Conservation (phyloP, 257 asterid genomes). For the Solanum chmielewskii region DNA sequence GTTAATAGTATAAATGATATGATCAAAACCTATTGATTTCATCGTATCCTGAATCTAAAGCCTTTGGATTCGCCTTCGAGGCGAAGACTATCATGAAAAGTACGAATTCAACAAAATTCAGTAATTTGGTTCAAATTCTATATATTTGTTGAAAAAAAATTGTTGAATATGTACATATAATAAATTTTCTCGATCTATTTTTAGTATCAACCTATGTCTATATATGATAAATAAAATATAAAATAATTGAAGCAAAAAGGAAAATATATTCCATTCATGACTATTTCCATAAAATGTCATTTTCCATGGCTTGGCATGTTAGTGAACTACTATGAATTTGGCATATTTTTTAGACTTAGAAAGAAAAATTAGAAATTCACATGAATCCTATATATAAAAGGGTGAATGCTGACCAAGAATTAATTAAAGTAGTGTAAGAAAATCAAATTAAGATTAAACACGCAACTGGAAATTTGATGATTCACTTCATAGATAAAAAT, state of each 20-base stretch:
- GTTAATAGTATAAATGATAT: neutral
- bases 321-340: conserved; percentile 2
- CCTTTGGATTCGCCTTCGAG: neutral
- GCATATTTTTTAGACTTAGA: neutral
- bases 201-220: neutral
- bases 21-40: neutral
- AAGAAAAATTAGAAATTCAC: conserved; percentile 12
- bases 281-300: neutral
- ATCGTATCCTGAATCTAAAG: too few species aligned
- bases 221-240: neutral
- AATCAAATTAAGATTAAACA: neutral
- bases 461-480: neutral
- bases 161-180: neutral
- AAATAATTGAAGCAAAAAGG: neutral
- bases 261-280: neutral
- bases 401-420: neutral
- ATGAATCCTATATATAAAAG: conserved; percentile 13
- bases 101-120: neutral
- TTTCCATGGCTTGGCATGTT: neutral
- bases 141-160: neutral
- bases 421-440: neutral
- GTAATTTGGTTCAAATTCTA: neutral
- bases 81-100: neutral
- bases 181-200: neutral
- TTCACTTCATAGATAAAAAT: neutral